phyloP scores from a whole-genome alignment of 169 alveolate species.

The Cystoisospora suis region DNA sequence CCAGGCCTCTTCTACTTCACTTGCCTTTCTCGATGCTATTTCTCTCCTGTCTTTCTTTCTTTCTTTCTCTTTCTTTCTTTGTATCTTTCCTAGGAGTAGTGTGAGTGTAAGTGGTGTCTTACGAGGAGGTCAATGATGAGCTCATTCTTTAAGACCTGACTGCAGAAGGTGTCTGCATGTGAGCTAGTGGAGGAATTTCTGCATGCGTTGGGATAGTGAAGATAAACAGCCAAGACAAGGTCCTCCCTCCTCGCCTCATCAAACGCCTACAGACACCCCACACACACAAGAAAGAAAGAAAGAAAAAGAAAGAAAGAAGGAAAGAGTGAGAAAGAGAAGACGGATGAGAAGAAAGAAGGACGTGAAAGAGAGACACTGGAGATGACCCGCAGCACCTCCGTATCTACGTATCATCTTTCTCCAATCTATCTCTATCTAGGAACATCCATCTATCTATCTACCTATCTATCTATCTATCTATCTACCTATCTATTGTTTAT shows the following conservation, averaged over 20 bases:
- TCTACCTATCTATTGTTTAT: too few relatives aligned
- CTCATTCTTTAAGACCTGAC: neutral
- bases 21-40: too few relatives aligned
- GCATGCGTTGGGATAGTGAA: too few relatives aligned
- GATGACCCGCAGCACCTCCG: neutral
- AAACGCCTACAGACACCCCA: neutral
- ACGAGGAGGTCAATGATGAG: conserved; percentile 24
- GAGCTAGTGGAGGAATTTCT: neutral
- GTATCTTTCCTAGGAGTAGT: too few relatives aligned
- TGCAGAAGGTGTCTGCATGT: neutral
- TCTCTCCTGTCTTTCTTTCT: neutral
- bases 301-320: neutral
- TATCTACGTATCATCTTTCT: neutral
- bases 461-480: too few relatives aligned
- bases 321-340: neutral
- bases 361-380: neutral
- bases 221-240: neutral
- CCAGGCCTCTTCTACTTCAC: too few relatives aligned
- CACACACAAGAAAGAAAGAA: too few relatives aligned
- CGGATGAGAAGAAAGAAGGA: too few relatives aligned
- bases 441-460: neutral
- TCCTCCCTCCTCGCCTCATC: neutral
- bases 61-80: neutral
- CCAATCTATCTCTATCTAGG: neutral
- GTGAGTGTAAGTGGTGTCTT: too few relatives aligned